These are phyloP conservation scores for Suillus paluster DNA, from an alignment of 768 basidiomycete species.

Conservation along the genomic window DNA sequence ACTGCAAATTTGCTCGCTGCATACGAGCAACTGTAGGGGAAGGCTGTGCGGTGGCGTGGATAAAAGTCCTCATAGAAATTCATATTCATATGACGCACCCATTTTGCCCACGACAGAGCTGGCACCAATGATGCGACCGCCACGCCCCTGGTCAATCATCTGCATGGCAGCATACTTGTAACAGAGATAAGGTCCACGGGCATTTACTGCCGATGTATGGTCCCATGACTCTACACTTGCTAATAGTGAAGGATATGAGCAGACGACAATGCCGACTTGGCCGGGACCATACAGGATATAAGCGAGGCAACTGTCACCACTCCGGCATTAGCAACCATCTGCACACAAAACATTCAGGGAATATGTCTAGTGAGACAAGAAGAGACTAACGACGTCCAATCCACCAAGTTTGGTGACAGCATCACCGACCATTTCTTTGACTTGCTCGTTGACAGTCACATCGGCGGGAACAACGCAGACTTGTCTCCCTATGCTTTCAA, in stretches of 20 bases:
- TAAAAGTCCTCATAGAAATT: background rate
- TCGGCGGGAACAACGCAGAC: slow-evolving; percentile 11
- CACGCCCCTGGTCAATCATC: slow-evolving; percentile 26
- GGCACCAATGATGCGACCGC: slow-evolving; percentile 18
- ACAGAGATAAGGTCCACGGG: slow-evolving; percentile 27
- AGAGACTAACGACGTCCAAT: slow-evolving; percentile 18
- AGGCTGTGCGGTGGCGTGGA: background rate
- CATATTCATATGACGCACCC: slow-evolving; percentile 4
- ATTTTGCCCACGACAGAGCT: slow-evolving; percentile 7
- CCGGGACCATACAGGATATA: slow-evolving; percentile 10
- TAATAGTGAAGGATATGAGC: slow-evolving; percentile 1
- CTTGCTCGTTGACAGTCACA: slow-evolving; percentile 18
- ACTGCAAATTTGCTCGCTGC: slow-evolving; percentile 36
- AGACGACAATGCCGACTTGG: background rate
- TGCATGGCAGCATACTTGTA: slow-evolving; percentile 25
- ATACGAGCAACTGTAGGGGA: slow-evolving; percentile 18
- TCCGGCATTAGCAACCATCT: slow-evolving; percentile 15
- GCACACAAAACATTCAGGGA: background rate
- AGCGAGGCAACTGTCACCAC: background rate
- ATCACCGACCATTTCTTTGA: slow-evolving; percentile 14
- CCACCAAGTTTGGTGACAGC: slow-evolving; percentile 14
- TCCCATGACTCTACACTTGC: slow-evolving; percentile 24
- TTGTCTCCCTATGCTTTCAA: slow-evolving; percentile 12
- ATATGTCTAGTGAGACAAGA: background rate
- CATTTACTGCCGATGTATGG: slow-evolving; percentile 27